phyloP scores from a whole-genome alignment of 768 basidiomycete genomes.

The Crepidotus variabilis region DNA sequence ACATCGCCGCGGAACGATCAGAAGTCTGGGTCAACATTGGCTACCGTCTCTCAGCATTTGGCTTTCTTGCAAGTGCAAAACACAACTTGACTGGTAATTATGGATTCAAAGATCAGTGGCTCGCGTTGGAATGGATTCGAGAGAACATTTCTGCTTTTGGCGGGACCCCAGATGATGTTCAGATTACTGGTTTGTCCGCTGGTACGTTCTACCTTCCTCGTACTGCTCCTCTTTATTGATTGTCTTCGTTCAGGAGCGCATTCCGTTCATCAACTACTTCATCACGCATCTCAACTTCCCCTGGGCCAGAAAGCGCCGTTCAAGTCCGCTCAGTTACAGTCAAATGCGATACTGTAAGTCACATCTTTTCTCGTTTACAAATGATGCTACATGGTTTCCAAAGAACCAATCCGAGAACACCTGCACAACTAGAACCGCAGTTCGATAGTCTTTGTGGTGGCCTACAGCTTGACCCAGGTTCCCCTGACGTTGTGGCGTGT shows the following conservation, averaged over 20 bases:
- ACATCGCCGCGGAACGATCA: constrained; percentile 55
- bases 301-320: constrained; percentile 57
- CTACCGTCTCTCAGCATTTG: constrained; percentile 73
- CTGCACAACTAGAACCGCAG: constrained; percentile 53
- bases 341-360: constrained; percentile 70
- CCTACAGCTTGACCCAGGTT: constrained; percentile 50
- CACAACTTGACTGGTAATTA: constrained; percentile 68
- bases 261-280: constrained; percentile 71
- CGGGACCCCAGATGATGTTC: constrained; percentile 61
- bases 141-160: constrained; percentile 68
- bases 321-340: constrained; percentile 62
- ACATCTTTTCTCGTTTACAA: neutral
- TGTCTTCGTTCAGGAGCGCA: constrained; percentile 50
- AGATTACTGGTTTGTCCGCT: constrained; percentile 69
- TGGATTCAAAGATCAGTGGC: constrained; percentile 84
- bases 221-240: too few species aligned
- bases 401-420: constrained; percentile 57
- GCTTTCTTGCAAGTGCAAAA: constrained; percentile 66
- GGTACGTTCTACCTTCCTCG: constrained; percentile 30
- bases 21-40: constrained; percentile 79
- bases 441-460: constrained; percentile 59
- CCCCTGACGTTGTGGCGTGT: constrained; percentile 42
- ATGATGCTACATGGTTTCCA: neutral
- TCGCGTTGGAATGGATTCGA: constrained; percentile 69
- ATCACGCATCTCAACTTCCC: constrained; percentile 63